Evolutionary conservation across 2,329 filamentous ascomycete species (phyloP), one percentile per base, ranked within the genome.

Genomic region (Pseudogymnoascus sp.): DNA sequence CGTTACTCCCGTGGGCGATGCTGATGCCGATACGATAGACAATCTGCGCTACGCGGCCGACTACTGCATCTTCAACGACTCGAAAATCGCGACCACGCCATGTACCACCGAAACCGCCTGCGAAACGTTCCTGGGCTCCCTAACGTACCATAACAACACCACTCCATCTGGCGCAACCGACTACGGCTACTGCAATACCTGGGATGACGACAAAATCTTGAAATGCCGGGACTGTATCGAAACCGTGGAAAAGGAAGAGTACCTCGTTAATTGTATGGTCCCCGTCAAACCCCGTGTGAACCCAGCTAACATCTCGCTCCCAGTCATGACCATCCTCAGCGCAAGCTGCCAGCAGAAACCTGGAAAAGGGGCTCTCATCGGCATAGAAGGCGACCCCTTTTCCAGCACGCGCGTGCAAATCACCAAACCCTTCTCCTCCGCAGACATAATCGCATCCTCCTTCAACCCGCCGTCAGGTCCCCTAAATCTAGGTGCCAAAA

Each of bases 41-140:
- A 72, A 72, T 59, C 54, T 72, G 47, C 67, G 70, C 9, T 71
- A 63, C 59, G 64, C 67, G 6, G 60, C 70, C 8, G 65, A 63
- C 61, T 61, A 64, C 11, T 72, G 70, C 58, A 22, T 67, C 64
- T 60, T 20, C 61, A 37, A 71, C 68, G 60, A 62, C 65, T 39
- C 62, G 66, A n/a, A 62, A 68, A 43, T 28, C 65, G 8, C 16
- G 64, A 3, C 63, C 3, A 66, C 66, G 14, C 67, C 68, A 22
- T 72, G 70, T 39, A 63, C 64, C 14, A 68, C 67, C 12, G 59
- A 50, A 9, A 57, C 58, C 8, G 62, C 64, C 6, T 72, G 70
- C 61, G 65, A 54, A 7, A 65, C 67, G 7, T 64, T 72, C 6
- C 63, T 64, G 28, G n/a, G 33, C 4, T 65, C 68, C 35, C 47